Evolutionary conservation across 2,329 filamentous ascomycete genomes (phyloP), one percentile per base, ranked within the genome.

Genomic region (Talaromyces sp.): DNA sequence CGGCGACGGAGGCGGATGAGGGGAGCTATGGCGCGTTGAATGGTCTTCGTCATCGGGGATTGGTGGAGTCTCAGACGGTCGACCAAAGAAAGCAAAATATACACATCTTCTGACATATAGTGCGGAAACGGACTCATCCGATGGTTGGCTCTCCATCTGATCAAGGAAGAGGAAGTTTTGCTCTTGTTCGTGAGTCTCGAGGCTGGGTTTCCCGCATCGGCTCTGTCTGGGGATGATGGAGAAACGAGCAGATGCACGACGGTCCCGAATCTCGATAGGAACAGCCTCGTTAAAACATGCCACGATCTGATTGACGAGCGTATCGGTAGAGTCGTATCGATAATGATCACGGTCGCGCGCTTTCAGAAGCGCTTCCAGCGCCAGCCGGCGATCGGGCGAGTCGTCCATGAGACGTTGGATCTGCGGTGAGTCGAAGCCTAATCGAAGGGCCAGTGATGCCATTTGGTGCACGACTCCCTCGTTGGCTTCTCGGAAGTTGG

Each of bases 41-140:
- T 45, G 2, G 16, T 45, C n/a, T 22, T 45, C n/a, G 3, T 45
- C 16, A 11, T 22, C 11, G 1, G 43, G 43, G 43, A n/a, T 45
- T 45, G n/a, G 43, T 22, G n/a, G 43, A 45, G 43, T 45, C 43
- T 45, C n/a, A 45, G 43, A 45, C 10, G 16, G 43, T 45, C n/a
- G n/a, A 45, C n/a, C 16, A 57, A 72, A 70, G 65, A 72, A 72
- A 27, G 66, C 66, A 58, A 68, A 70, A 62, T 71, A 72, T 45
- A 72, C 59, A 57, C 63, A 69, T 48, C 64, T 59, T 65, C 70
- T 70, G 47, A 72, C 65, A 19, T 67, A 69, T 39, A 68, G 48
- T 2, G 68, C 67, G 27, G 67, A 67, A n/a, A 67, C 66, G 43
- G 69, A 67, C 16, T 48, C 27, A 22, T 63, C 31, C 31, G 8